Evolutionary conservation across 306 rosid genomes (phyloP).

Genomic region (Fragaria nilgerrensis): DNA sequence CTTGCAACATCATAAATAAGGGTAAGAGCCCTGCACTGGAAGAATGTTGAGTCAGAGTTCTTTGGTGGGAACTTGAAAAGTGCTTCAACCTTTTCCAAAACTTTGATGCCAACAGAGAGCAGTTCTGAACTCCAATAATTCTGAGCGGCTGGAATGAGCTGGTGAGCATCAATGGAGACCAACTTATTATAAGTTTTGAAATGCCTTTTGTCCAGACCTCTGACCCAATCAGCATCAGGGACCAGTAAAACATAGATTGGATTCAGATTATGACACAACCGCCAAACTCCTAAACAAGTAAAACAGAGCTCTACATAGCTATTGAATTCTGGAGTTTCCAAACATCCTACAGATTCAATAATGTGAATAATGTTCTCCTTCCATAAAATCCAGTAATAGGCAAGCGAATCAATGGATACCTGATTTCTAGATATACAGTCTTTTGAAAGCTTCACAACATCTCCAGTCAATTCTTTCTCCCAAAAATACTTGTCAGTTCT

Average conservation of each 20-base stretch:
- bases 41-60: conserved; percentile 17
- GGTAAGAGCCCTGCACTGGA: conserved; percentile 34
- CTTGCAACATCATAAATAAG: conserved; percentile 46
- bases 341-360: conserved; percentile 34
- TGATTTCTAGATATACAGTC: conserved; percentile 25
- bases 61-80: conserved; percentile 28
- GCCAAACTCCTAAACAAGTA: conserved; percentile 54
- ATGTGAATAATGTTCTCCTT: conserved; percentile 42
- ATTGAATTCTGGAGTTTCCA: conserved; percentile 30
- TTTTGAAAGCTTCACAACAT: conserved; percentile 29
- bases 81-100: conserved; percentile 43
- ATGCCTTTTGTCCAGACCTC: conserved; percentile 24
- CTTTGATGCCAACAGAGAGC: conserved; percentile 44
- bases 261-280: conserved; percentile 19
- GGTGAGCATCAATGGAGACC: conserved; percentile 33
- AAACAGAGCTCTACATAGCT: conserved; percentile 46
- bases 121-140: conserved; percentile 57
- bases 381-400: conserved; percentile 71
- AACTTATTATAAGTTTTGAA: conserved; percentile 36
- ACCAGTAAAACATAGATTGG: conserved; percentile 39
- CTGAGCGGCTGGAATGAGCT: conserved; percentile 37
- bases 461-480: conserved; percentile 35
- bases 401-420: conserved; percentile 51
- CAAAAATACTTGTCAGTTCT: conserved; percentile 34
- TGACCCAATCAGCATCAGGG: conserved; percentile 63